Base-by-base conservation (phyloP, 2,329 filamentous ascomycete species). In the Aspergillus novoparasiticus region DNA sequence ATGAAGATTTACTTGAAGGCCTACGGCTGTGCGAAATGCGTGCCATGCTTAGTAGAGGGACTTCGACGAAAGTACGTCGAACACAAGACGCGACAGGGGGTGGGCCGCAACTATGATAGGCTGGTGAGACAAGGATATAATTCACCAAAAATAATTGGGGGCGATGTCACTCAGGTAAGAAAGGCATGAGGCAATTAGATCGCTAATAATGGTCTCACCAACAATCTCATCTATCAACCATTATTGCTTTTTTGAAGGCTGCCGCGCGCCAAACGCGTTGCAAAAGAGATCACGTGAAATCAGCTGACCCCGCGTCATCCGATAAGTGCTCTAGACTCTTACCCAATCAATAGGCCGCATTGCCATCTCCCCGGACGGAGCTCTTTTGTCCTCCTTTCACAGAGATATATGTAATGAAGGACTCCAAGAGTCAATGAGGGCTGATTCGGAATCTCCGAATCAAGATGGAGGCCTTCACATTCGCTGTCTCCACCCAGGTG, bases 391-490 rank as follows among this genome's bases (percentile, higher is more conserved):
- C 34, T 45, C 26, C 41, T 56, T 50, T 45, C 21, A 28, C 26
- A 36, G 28, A 28, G 14, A 32, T 41, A 59, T 28, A 58, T 61
- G 59, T 57, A 45, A 65, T 69, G 66, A 68, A 58, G n/a, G n/a
- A 16, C 43, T 26, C 48, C 28, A 30, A 30, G 53, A 10, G 43
- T 41, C 21, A 23, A 30, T 45, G 58, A 36, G 55, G 46, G 21
- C 56, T 32, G 32, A 41, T 39, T 55, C 32, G 51, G 51, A 55
- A 55, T 46, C 57, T n/a, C 56, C 57, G 21, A 55, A 21, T 39
- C 46, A 57, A 74, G 50, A 97, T 97, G 93, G 95, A 99, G 80
- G 90, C 94, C 58, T 97, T 97, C 80, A 96, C 94, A 34, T 98
- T 98, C 82, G 94, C 93, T 69, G 92, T 89, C 74, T 97, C 95